Base-by-base conservation (phyloP, 2,329 filamentous ascomycete species). In the Aureobasidium sp. region DNA sequence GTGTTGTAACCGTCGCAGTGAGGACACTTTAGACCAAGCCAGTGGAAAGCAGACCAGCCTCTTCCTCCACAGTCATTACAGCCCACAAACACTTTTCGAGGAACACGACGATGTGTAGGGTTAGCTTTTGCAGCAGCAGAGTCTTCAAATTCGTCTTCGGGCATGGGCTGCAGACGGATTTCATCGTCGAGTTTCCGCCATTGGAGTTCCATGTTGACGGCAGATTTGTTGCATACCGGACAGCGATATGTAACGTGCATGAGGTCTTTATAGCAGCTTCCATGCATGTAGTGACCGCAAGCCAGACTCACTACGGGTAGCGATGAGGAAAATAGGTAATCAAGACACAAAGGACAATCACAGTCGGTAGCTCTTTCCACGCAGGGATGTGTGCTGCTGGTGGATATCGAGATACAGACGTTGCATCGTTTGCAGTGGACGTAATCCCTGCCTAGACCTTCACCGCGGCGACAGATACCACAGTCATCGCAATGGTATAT, bases 361-460 rank as follows among this genome's bases (percentile, higher is more conserved):
- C 94, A 97, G 76, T 99, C 95, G 38, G 94, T 97, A 11, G 94
- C 95, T 56, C 94, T 88, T 78, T 98, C 96, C 71, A 98, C 95
- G 75, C 96, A 99, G 71, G 93, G 94, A 82, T 99, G 96, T 9
- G 92, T 92, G 48, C 87, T 89, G 73, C 93, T 91, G 66, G 94
- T 93, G 3, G 91, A 90, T 70, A 98, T 97, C 10, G 93, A 92
- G 74, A 98, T 96, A 81, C 96, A 99, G 31, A 97, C 94, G 72
- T 93, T 93, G 80, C 96, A 99, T 72, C 90, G 95, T 91, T 97
- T 97, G 91, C 96, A 99, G 79, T 99, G 96, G 74, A 97, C 95
- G 77, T 97, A 99, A 76, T 99, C 96, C 76, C 97, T 98, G 5
- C 96, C 95, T 36, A 99, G 83, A 1, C 96, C 96, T 77, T 94